phyloP scores from a whole-genome alignment of 805 yeast species.

The Schizosaccharomyces lindneri region DNA sequence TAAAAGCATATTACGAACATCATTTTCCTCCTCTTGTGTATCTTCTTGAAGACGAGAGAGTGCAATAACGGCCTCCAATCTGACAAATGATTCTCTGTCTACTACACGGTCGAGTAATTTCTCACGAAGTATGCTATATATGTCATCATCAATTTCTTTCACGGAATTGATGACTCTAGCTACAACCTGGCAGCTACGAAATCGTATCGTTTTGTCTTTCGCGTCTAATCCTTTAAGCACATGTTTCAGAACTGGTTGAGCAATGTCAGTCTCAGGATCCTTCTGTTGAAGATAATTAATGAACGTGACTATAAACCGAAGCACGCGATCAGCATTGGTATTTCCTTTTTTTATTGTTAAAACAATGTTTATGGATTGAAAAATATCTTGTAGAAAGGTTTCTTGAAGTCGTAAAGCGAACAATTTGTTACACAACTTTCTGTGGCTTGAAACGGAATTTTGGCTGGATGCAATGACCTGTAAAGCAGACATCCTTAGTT shows the following conservation, averaged over 20 bases:
- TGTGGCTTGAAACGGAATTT: neutral
- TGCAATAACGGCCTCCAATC: slow-evolving; percentile 67
- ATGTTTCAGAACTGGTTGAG: slow-evolving; percentile 31
- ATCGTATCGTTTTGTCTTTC: slow-evolving; percentile 51
- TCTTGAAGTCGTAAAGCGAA: neutral
- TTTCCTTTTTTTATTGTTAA: slow-evolving; percentile 47
- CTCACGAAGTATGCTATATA: slow-evolving; percentile 37
- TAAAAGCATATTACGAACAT: slow-evolving; percentile 23
- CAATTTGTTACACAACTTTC: neutral
- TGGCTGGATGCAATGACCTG: neutral
- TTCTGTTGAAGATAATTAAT: slow-evolving; percentile 21
- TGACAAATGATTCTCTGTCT: slow-evolving; percentile 43
- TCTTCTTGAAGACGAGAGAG: slow-evolving; percentile 52
- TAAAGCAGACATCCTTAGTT: neutral
- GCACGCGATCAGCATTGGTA: slow-evolving; percentile 47
- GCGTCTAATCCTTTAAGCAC: slow-evolving; percentile 59
- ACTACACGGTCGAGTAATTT: slow-evolving; percentile 36
- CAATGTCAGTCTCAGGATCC: slow-evolving; percentile 7
- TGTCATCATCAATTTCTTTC: slow-evolving; percentile 48
- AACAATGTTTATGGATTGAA: slow-evolving; percentile 11
- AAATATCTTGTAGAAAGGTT: neutral
- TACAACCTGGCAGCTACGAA: slow-evolving; percentile 49
- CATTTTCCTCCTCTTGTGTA: slow-evolving; percentile 15
- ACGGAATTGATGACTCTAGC: slow-evolving; percentile 47
- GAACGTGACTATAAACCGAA: slow-evolving; percentile 38